These are phyloP conservation scores for Fusarium sp. DNA, from an alignment of 2,329 filamentous ascomycete species.

Conservation along the genomic window DNA sequence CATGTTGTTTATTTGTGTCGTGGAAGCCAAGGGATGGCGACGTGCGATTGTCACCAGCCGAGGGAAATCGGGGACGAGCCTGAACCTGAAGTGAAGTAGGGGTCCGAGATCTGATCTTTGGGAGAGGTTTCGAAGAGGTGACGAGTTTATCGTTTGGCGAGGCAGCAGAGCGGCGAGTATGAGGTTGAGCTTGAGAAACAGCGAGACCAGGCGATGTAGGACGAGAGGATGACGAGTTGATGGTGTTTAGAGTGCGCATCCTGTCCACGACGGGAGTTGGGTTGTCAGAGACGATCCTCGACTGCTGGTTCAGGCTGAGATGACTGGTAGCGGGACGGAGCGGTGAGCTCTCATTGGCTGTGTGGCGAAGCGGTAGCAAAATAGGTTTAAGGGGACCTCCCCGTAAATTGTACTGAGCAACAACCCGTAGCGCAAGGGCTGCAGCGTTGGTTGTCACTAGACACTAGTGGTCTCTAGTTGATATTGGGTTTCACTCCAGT, in stretches of 20 bases:
- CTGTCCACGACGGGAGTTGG: constrained; percentile 40
- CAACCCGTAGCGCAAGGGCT: constrained; percentile 10
- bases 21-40: constrained; percentile 43
- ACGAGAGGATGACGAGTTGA: constrained; percentile 46
- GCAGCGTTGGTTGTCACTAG: constrained; percentile 30
- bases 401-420: constrained; percentile 15
- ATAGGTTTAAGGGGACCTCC: constrained; percentile 36
- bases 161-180: constrained; percentile 29
- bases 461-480: constrained; percentile 27
- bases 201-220: constrained; percentile 31
- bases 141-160: constrained; percentile 30
- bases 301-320: constrained; percentile 35
- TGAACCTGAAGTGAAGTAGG: constrained; percentile 29
- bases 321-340: constrained; percentile 30
- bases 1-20: constrained; percentile 48
- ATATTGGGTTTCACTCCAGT: constrained; percentile 23
- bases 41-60: constrained; percentile 37
- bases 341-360: constrained; percentile 43
- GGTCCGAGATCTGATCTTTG: constrained; percentile 33
- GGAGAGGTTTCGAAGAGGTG: constrained; percentile 35
- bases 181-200: constrained; percentile 28
- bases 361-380: constrained; percentile 25
- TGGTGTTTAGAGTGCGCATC: constrained; percentile 49
- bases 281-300: constrained; percentile 30
- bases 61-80: constrained; percentile 40